A percentile compares a stretch with the other conserved stretches of the same genome.
Conservation (phyloP, 495 filamentous ascomycete species). For the Xylaria cubensis region DNA sequence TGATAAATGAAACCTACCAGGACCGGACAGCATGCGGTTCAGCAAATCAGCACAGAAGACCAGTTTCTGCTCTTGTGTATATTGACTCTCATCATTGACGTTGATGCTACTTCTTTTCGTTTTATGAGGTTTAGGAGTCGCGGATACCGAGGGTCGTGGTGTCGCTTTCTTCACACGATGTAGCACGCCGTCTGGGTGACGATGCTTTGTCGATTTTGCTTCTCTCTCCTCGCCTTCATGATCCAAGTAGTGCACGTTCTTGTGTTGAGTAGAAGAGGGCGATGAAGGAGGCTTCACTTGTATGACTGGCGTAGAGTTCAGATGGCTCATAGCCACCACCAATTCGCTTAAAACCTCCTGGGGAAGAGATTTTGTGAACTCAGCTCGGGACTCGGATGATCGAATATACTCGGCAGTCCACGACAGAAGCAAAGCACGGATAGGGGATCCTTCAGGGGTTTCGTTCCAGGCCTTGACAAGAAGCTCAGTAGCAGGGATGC, state of each 20-base stretch:
- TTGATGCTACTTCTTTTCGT: slow-evolving; percentile 36
- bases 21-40: slow-evolving; percentile 60
- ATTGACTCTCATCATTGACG: slow-evolving; percentile 34
- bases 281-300: slow-evolving; percentile 34
- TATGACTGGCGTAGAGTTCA: slow-evolving; percentile 43
- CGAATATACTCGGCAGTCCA: slow-evolving; percentile 65
- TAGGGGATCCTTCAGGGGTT: slow-evolving; percentile 59
- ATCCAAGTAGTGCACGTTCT: slow-evolving; percentile 50
- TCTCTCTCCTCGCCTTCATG: slow-evolving; percentile 39
- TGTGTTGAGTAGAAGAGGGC: slow-evolving; percentile 33
- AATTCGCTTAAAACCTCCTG: slow-evolving; percentile 62
- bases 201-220: slow-evolving; percentile 45
- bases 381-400: slow-evolving; percentile 54
- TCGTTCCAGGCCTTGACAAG: slow-evolving; percentile 62
- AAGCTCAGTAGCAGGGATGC: slow-evolving; percentile 58
- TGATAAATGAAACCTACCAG: slow-evolving; percentile 45
- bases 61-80: slow-evolving; percentile 53
- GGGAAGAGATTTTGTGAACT: slow-evolving; percentile 60
- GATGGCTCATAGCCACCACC: slow-evolving; percentile 61
- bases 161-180: slow-evolving; percentile 40
- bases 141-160: slow-evolving; percentile 36
- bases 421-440: slow-evolving; percentile 58
- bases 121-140: slow-evolving; percentile 40
- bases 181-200: slow-evolving; percentile 43
- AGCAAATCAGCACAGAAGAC: slow-evolving; percentile 58